Evolutionary conservation across 2,329 filamentous ascomycete species (phyloP).

Genomic region (Penicillium sp.): DNA sequence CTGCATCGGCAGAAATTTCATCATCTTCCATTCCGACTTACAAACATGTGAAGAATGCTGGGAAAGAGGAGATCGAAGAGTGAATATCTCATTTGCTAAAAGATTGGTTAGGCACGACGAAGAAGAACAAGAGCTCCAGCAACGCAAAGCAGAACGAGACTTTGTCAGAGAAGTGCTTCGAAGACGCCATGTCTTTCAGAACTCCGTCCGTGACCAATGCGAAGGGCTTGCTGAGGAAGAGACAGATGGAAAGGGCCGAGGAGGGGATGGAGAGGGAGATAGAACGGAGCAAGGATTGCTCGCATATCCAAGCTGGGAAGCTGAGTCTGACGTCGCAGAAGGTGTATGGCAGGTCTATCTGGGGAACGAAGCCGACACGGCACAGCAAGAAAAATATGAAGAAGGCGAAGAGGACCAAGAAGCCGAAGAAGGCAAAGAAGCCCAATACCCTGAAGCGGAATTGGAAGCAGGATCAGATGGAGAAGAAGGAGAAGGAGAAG

Average conservation of each 20-base stretch:
- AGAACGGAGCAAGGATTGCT: too few relatives aligned
- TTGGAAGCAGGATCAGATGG: background rate
- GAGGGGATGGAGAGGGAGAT: background rate
- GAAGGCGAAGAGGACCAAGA: background rate
- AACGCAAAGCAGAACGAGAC: background rate
- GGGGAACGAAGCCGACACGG: background rate
- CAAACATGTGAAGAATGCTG: constrained; percentile 19
- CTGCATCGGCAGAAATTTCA: constrained; percentile 10
- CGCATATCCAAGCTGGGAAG: too few relatives aligned
- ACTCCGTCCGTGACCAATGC: background rate
- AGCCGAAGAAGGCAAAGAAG: background rate
- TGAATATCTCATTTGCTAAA: background rate
- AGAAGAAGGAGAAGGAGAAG: background rate
- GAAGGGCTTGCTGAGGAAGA: background rate
- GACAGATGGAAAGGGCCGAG: background rate
- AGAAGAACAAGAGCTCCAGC: background rate
- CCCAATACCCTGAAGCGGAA: too few relatives aligned
- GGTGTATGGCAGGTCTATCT: too few relatives aligned
- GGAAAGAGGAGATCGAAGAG: constrained; percentile 5
- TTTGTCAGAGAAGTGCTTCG: background rate
- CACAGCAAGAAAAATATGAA: background rate
- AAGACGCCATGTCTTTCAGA: background rate
- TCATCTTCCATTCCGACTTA: constrained; percentile 6
- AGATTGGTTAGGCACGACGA: background rate
- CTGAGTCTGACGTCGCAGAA: too few relatives aligned